These are phyloP conservation scores for Tylopilus subfusipes DNA, from an alignment of 768 basidiomycete genomes.

Conservation along the genomic window DNA sequence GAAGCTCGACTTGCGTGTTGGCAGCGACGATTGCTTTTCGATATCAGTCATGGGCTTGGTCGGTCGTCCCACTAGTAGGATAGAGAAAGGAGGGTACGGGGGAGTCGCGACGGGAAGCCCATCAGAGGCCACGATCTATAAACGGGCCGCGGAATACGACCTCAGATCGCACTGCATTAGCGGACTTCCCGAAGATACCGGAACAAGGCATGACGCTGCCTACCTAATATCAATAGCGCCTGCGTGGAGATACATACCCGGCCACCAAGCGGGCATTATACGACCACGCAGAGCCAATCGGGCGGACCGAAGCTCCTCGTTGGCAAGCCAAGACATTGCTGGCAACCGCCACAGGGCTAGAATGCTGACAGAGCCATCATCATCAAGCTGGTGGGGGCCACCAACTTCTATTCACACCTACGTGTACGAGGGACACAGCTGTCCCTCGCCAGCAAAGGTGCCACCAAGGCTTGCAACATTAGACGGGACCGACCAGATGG, in stretches of 20 bases:
- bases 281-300: slow-evolving; percentile 7
- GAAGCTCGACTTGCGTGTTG: slow-evolving; percentile 19
- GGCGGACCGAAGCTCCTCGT: slow-evolving; percentile 6
- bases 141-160: slow-evolving; percentile 14
- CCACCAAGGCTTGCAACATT: too few relatives aligned
- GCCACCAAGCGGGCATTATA: slow-evolving; percentile 10
- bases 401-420: not conserved
- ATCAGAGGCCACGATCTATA: slow-evolving; percentile 21
- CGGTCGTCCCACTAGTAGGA: slow-evolving; percentile 7
- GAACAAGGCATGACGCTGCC: slow-evolving; percentile 17
- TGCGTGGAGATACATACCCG: slow-evolving; percentile 4
- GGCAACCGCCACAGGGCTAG: not conserved
- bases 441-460: not conserved
- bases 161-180: slow-evolving; percentile 25
- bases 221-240: slow-evolving; percentile 10
- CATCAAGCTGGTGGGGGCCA: slow-evolving; percentile 4
- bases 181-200: slow-evolving; percentile 23
- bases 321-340: not conserved
- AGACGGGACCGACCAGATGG: too few relatives aligned
- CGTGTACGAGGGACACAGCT: not conserved
- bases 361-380: not conserved
- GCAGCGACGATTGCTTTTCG: slow-evolving; percentile 27
- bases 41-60: slow-evolving; percentile 25
- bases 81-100: slow-evolving; percentile 5
- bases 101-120: slow-evolving; percentile 7